These are phyloP conservation scores for Tagetes erecta DNA, from an alignment of 129 eudicot genomes.

Conservation along the genomic window DNA sequence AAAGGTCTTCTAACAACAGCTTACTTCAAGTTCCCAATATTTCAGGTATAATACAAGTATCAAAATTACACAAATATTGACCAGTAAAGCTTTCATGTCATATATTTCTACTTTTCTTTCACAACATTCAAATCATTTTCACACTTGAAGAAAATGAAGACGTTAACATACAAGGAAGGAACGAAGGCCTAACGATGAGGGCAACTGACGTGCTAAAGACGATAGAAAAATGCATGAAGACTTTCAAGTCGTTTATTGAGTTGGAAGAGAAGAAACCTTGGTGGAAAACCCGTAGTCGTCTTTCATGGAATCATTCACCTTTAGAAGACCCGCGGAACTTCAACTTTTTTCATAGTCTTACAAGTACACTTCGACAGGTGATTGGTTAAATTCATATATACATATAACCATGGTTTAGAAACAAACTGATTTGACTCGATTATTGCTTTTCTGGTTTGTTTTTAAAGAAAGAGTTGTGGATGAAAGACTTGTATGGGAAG, in stretches of 20 bases:
- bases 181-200: slow-evolving; percentile 33
- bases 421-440: neutral
- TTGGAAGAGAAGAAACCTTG: slow-evolving; percentile 42
- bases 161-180: slow-evolving; percentile 26
- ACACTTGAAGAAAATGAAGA: slow-evolving; percentile 20
- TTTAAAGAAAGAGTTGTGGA: slow-evolving; percentile 45
- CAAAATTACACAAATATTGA: too few species aligned
- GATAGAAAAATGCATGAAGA: slow-evolving; percentile 60
- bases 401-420: neutral
- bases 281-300: slow-evolving; percentile 43
- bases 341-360: slow-evolving; percentile 41
- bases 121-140: neutral
- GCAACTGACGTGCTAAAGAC: slow-evolving; percentile 42
- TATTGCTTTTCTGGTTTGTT: slow-evolving; percentile 1
- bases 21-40: slow-evolving; percentile 59
- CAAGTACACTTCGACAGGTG: slow-evolving; percentile 46
- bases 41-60: slow-evolving; percentile 35
- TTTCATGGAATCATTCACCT: slow-evolving; percentile 41
- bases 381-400: neutral
- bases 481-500: slow-evolving; percentile 50
- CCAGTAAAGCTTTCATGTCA: too few species aligned
- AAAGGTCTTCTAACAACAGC: slow-evolving; percentile 49
- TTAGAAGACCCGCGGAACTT: slow-evolving; percentile 66
- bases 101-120: neutral
- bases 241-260: slow-evolving; percentile 46